These are phyloP conservation scores for Geotrichum cucujoidarum DNA, from an alignment of 1,139 yeast genomes.

Conservation along the genomic window DNA sequence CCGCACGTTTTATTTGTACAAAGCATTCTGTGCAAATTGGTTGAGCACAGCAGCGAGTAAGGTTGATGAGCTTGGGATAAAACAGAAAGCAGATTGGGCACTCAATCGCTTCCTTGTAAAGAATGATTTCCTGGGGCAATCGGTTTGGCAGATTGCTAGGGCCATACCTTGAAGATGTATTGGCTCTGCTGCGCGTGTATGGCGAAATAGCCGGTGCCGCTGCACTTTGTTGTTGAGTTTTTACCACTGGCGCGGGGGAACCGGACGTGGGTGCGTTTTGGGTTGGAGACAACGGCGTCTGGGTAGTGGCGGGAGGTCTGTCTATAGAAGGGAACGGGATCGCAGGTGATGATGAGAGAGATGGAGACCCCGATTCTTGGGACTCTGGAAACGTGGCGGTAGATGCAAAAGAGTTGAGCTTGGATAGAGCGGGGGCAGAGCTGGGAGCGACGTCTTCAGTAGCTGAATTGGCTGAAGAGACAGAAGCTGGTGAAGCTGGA, in stretches of 20 bases:
- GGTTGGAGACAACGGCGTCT: background rate
- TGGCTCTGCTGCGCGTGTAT: conserved; percentile 17
- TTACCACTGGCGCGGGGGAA: background rate
- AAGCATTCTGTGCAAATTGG: conserved; percentile 96
- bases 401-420: conserved; percentile 7
- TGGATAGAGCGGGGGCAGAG: conserved; percentile 11
- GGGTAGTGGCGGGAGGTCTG: background rate
- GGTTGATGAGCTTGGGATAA: conserved; percentile 73
- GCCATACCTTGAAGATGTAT: conserved; percentile 17
- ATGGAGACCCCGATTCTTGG: background rate
- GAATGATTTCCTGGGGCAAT: conserved; percentile 37
- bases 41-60: conserved; percentile 87
- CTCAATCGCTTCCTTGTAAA: conserved; percentile 67
- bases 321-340: conserved; percentile 13
- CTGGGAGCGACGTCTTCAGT: background rate
- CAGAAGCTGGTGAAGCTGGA: background rate
- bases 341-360: conserved; percentile 7
- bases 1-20: conserved; percentile 87
- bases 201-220: background rate
- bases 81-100: conserved; percentile 93
- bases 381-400: conserved; percentile 2
- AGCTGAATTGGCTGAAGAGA: background rate
- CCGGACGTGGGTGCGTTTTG: background rate
- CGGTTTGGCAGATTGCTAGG: conserved; percentile 11
- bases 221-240: background rate